phyloP scores from a whole-genome alignment of 2,329 filamentous ascomycete species.

The Aspergillus tubingensis region DNA sequence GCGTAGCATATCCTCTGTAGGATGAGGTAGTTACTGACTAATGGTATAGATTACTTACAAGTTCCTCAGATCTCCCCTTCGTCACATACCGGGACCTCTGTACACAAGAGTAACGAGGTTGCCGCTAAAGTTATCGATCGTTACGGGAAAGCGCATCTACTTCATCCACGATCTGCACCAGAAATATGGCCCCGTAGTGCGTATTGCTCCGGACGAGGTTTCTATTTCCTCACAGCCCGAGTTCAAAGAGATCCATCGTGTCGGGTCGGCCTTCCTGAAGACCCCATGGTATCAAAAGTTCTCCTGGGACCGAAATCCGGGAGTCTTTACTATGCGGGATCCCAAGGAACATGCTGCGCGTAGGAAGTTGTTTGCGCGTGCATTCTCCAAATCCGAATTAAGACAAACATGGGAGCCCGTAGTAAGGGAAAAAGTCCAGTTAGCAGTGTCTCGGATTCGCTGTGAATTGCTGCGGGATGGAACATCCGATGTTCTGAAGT shows the following conservation, averaged over 20 bases:
- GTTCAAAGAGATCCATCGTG: slow-evolving; percentile 30
- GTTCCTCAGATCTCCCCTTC: slow-evolving; percentile 2
- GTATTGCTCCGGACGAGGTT: slow-evolving; percentile 26
- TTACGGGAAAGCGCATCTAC: slow-evolving; percentile 13
- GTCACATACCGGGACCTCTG: slow-evolving; percentile 7
- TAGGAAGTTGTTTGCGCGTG: slow-evolving; percentile 45
- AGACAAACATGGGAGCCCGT: slow-evolving; percentile 31
- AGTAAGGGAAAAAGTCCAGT: slow-evolving; percentile 40
- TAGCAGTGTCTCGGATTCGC: slow-evolving; percentile 46
- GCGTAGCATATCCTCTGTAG: too few species aligned
- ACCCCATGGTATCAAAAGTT: slow-evolving; percentile 30
- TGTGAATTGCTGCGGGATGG: slow-evolving; percentile 15
- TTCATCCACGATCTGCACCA: slow-evolving; percentile 26
- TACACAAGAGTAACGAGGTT: slow-evolving; percentile 9
- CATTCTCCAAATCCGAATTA: slow-evolving; percentile 28
- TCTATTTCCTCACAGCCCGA: slow-evolving; percentile 38
- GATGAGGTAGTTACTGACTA: not conserved
- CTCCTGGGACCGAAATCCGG: slow-evolving; percentile 13
- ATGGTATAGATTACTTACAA: not conserved
- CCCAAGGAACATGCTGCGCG: slow-evolving; percentile 42
- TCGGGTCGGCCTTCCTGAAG: slow-evolving; percentile 31
- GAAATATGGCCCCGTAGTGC: slow-evolving; percentile 28
- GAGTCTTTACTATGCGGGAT: slow-evolving; percentile 44
- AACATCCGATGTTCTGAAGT: slow-evolving; percentile 47
- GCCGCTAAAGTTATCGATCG: slow-evolving; percentile 12